Base-by-base conservation (phyloP, 371 early-diverging fungal genomes). In the Catenaria anguillulae region DNA sequence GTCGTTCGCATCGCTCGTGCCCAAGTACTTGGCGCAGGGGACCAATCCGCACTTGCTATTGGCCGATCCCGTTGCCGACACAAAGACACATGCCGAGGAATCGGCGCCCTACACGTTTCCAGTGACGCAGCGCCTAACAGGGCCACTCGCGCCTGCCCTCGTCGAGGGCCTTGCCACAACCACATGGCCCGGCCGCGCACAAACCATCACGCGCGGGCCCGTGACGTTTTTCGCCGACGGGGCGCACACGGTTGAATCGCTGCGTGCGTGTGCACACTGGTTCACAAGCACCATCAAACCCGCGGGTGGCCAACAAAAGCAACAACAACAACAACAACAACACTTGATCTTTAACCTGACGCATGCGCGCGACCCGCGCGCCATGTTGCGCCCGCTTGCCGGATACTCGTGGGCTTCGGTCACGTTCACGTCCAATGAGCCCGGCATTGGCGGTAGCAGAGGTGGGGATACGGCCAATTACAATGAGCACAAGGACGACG, bases 221-320 rank as follows among this genome's bases (percentile, higher is more conserved):
- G 66, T 82, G 0, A 76, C 67, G 2, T 93, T 87, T 84, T 86
- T 77, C 68, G 70, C 92, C 48, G 97, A 97, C 70, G 97, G 97
- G 26, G 97, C 97, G 0, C 97, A 97, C 67, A 97, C 97, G 0
- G 69, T 74, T 12, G 96, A 95, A 68, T 89, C 90, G 68, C 76
- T 92, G 34, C 64, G 74, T n/a, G 87, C 83, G 0, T 90, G 91
- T 64, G 81, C 78, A 1, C 74, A 75, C 21, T 92, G 91, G 92
- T 91, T 86, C 67, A 62, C 71, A 35, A n/a, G n/a, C n/a, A n/a
- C n/a, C n/a, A n/a, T n/a, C n/a, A n/a, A n/a, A n/a, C n/a, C n/a
- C n/a, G n/a, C n/a, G n/a, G n/a, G n/a, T n/a, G n/a, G n/a, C n/a
- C n/a, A n/a, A n/a, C n/a, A 15, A 24, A n/a, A 62, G 6, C n/a